These are phyloP conservation scores for Skeletonema menzelii DNA, from an alignment of 108 stramenopile genomes.

Conservation along the genomic window DNA sequence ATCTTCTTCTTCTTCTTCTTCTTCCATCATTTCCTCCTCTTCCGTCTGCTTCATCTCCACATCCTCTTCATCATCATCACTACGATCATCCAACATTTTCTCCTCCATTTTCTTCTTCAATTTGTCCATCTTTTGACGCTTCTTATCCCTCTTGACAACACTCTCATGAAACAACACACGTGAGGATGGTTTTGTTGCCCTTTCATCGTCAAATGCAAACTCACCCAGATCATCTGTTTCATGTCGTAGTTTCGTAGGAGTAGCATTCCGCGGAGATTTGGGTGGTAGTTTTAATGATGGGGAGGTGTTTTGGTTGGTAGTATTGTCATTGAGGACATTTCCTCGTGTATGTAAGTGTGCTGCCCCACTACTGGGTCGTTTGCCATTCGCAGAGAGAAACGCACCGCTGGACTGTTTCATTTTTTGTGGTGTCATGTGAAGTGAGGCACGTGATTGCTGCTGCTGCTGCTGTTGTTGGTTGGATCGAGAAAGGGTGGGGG, in stretches of 20 bases:
- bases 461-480: not conserved
- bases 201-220: too few relatives aligned
- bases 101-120: not conserved
- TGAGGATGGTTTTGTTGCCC: not conserved
- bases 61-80: not conserved
- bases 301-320: not conserved
- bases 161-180: not conserved
- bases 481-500: not conserved
- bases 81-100: not conserved
- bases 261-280: conserved; percentile 28
- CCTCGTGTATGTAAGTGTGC: not conserved
- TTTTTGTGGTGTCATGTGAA: not conserved
- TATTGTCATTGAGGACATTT: not conserved
- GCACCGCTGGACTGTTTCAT: not conserved
- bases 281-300: not conserved
- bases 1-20: not conserved
- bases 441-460: not conserved
- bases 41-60: not conserved
- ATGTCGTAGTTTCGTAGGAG: conserved; percentile 22
- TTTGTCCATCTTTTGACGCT: not conserved
- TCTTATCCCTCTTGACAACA: conserved; percentile 5
- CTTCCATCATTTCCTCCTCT: not conserved
- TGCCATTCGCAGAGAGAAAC: not conserved
- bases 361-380: not conserved
- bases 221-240: not conserved